These are phyloP conservation scores for Nicotiana attenuata DNA, from an alignment of 257 asterid genomes.

Conservation along the genomic window DNA sequence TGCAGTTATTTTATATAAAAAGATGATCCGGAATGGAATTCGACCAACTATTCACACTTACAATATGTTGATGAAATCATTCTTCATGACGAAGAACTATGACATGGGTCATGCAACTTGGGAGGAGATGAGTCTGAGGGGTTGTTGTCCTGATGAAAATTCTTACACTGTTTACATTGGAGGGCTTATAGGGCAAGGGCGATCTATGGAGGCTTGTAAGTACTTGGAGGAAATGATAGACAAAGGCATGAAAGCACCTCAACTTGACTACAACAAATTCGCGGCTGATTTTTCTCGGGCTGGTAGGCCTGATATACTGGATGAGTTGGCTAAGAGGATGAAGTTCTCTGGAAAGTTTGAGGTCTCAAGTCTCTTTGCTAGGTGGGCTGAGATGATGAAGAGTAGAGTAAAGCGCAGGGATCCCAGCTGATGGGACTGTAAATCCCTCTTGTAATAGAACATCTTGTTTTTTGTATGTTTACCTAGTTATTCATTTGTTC, in stretches of 20 bases:
- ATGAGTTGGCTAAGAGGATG: constrained; percentile 53
- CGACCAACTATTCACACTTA: constrained; percentile 70
- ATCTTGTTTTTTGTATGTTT: background rate
- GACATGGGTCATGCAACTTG: constrained; percentile 68
- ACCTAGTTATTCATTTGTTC: background rate
- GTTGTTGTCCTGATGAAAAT: constrained; percentile 90
- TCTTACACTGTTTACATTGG: constrained; percentile 61
- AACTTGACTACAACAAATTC: constrained; percentile 56
- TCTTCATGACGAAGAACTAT: constrained; percentile 43
- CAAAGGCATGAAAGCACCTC: constrained; percentile 88
- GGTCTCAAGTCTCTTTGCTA: constrained; percentile 38
- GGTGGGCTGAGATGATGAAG: constrained; percentile 55
- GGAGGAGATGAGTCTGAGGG: constrained; percentile 85
- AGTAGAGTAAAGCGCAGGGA: constrained; percentile 25
- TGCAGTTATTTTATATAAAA: constrained; percentile 73
- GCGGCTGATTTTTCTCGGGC: constrained; percentile 49
- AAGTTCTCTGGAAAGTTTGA: constrained; percentile 56
- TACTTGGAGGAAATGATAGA: constrained; percentile 79
- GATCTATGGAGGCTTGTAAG: constrained; percentile 54
- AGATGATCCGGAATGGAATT: constrained; percentile 49
- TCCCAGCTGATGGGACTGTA: background rate
- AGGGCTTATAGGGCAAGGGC: constrained; percentile 75
- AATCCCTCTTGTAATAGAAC: background rate
- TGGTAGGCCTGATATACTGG: constrained; percentile 45
- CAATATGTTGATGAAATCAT: constrained; percentile 83